Percentiles rank a stretch among this genome's conserved stretches.
phyloP scores from a whole-genome alignment of 2,329 filamentous ascomycete species.

The Exophiala bonariae region DNA sequence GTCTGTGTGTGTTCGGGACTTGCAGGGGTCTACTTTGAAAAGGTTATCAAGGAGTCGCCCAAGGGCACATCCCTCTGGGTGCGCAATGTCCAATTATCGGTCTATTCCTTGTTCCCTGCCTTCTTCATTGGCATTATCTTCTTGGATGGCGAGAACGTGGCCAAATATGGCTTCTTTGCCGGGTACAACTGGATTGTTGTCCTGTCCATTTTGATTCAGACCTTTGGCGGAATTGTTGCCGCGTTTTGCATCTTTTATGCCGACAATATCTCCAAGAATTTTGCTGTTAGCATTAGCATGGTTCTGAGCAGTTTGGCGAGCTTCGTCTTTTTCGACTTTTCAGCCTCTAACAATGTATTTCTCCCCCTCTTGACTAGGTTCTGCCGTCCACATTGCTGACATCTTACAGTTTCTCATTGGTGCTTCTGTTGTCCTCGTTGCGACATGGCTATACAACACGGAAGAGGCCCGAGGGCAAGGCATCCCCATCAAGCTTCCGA shows the following conservation, averaged over 20 bases:
- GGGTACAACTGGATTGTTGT: slow-evolving; percentile 94
- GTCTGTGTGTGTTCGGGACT: slow-evolving; percentile 80
- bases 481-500: slow-evolving; percentile 62
- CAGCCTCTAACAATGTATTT: slow-evolving; percentile 67
- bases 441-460: slow-evolving; percentile 82
- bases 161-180: slow-evolving; percentile 84
- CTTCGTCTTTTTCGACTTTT: slow-evolving; percentile 80
- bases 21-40: slow-evolving; percentile 71
- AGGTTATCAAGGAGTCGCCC: slow-evolving; percentile 83
- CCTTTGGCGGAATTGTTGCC: slow-evolving; percentile 79
- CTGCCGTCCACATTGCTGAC: slow-evolving; percentile 1
- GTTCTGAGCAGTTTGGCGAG: slow-evolving; percentile 83
- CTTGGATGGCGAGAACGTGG: slow-evolving; percentile 82
- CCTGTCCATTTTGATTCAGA: slow-evolving; percentile 79
- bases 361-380: not conserved
- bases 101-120: slow-evolving; percentile 90
- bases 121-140: slow-evolving; percentile 82
- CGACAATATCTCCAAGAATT: slow-evolving; percentile 91
- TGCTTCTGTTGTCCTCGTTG: slow-evolving; percentile 72
- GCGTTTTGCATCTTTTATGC: slow-evolving; percentile 79
- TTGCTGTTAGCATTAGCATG: slow-evolving; percentile 90
- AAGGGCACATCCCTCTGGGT: slow-evolving; percentile 81
- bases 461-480: slow-evolving; percentile 50
- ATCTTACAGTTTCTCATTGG: slow-evolving; percentile 72
- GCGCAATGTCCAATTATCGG: slow-evolving; percentile 88